A percentile compares a stretch with the other conserved stretches of the same genome.
phyloP scores from a whole-genome alignment of 106 monocot genomes.

The Dactylorhiza incarnata region DNA sequence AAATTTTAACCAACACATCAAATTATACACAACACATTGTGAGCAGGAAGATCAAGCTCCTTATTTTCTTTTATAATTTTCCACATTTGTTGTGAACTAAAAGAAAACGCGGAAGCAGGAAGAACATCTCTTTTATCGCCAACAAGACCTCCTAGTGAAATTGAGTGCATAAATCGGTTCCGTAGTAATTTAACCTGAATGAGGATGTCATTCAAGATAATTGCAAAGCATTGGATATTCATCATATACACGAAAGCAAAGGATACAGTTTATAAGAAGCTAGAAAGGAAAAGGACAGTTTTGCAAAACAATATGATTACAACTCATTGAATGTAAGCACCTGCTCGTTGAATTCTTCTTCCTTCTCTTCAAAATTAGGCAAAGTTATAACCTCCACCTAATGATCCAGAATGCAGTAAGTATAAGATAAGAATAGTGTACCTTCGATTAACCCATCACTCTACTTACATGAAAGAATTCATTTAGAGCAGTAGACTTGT shows the following conservation, averaged over 20 bases:
- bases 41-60: conserved; percentile 56
- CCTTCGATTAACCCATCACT: background rate
- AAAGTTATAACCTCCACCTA: conserved; percentile 19
- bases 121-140: conserved; percentile 53
- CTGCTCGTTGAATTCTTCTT: conserved; percentile 44
- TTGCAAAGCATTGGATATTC: background rate
- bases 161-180: conserved; percentile 44
- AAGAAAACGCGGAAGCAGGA: conserved; percentile 53
- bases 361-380: conserved; percentile 55
- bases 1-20: background rate
- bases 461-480: conserved; percentile 56
- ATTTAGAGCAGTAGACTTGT: conserved; percentile 40
- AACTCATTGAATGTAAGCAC: conserved; percentile 6
- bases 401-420: background rate
- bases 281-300: background rate
- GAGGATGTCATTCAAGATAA: background rate
- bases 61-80: conserved; percentile 52
- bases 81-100: conserved; percentile 57
- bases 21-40: conserved; percentile 25
- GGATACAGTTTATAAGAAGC: background rate
- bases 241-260: background rate
- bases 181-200: conserved; percentile 41
- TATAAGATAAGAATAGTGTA: background rate
- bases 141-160: conserved; percentile 54
- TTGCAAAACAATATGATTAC: background rate